These are phyloP conservation scores for Starmerella geochares DNA, from an alignment of 805 yeast genomes.

Conservation along the genomic window DNA sequence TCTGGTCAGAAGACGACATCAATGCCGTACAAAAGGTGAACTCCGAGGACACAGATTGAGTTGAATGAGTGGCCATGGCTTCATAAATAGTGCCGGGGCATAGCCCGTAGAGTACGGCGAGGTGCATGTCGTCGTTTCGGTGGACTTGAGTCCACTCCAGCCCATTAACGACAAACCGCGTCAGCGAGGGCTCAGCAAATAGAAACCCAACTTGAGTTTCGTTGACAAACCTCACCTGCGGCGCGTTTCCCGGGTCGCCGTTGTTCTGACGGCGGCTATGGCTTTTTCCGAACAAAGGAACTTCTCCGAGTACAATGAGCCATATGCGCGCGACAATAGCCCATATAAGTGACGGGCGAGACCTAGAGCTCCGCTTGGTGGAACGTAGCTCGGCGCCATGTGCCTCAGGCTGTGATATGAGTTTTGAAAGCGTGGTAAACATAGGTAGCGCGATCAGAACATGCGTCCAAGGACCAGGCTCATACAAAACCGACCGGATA, in stretches of 20 bases:
- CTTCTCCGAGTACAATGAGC: constrained; percentile 2
- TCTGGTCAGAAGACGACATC: neutral
- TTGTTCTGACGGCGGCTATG: neutral
- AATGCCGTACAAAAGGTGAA: constrained; percentile 8
- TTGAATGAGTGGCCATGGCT: neutral
- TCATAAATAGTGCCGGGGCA: constrained; percentile 8
- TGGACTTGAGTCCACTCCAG: constrained; percentile 16
- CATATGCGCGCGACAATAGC: neutral
- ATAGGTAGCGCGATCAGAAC: neutral
- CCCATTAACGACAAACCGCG: constrained; percentile 6
- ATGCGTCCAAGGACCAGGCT: constrained; percentile 5
- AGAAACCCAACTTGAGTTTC: constrained; percentile 7
- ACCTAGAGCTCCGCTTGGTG: neutral
- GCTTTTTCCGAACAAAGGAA: neutral
- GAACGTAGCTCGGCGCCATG: neutral
- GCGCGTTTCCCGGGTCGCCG: neutral
- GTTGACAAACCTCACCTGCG: constrained; percentile 9
- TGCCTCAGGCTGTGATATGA: neutral
- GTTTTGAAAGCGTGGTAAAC: neutral
- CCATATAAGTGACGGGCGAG: constrained; percentile 3
- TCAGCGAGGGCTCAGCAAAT: constrained; percentile 1
- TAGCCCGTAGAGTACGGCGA: constrained; percentile 13
- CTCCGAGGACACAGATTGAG: neutral
- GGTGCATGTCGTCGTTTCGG: constrained; percentile 5
- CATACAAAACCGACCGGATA: neutral